Evolutionary conservation across 768 basidiomycete species (phyloP).

Genomic region (Lactifluus piperatus): DNA sequence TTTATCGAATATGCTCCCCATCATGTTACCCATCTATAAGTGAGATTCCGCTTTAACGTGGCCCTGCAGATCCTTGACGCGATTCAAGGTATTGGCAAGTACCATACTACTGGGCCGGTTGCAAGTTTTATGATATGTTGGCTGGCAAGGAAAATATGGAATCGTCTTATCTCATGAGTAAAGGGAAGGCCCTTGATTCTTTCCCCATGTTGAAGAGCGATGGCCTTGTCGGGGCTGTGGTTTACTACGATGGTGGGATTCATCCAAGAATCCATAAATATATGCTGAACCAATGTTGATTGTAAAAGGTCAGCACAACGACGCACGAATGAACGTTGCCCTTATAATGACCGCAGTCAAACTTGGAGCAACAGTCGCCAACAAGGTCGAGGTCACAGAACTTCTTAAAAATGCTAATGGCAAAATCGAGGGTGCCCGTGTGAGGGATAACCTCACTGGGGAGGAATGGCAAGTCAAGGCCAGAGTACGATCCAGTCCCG

Average conservation of each 20-base stretch:
- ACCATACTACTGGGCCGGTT: slow-evolving; percentile 92
- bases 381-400: slow-evolving; percentile 79
- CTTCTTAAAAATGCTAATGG: slow-evolving; percentile 62
- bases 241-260: slow-evolving; percentile 87
- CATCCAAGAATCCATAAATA: slow-evolving; percentile 27
- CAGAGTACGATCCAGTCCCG: slow-evolving; percentile 39
- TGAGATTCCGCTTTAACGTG: slow-evolving; percentile 26
- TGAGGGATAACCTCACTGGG: slow-evolving; percentile 78
- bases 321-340: slow-evolving; percentile 96
- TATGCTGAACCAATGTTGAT: background rate
- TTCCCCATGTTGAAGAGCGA: slow-evolving; percentile 96
- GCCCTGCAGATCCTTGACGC: background rate
- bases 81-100: slow-evolving; percentile 81
- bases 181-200: slow-evolving; percentile 84
- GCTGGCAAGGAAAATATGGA: slow-evolving; percentile 98
- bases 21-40: slow-evolving; percentile 97
- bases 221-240: slow-evolving; percentile 87
- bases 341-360: slow-evolving; percentile 92
- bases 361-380: slow-evolving; percentile 78
- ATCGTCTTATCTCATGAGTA: slow-evolving; percentile 89
- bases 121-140: slow-evolving; percentile 92
- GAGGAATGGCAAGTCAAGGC: slow-evolving; percentile 75
- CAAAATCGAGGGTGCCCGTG: slow-evolving; percentile 61
- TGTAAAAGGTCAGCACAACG: slow-evolving; percentile 90
- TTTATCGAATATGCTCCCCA: slow-evolving; percentile 85